These are phyloP conservation scores for Neopestalotiopsis sp. DNA, from an alignment of 2,329 filamentous ascomycete genomes.

Conservation along the genomic window DNA sequence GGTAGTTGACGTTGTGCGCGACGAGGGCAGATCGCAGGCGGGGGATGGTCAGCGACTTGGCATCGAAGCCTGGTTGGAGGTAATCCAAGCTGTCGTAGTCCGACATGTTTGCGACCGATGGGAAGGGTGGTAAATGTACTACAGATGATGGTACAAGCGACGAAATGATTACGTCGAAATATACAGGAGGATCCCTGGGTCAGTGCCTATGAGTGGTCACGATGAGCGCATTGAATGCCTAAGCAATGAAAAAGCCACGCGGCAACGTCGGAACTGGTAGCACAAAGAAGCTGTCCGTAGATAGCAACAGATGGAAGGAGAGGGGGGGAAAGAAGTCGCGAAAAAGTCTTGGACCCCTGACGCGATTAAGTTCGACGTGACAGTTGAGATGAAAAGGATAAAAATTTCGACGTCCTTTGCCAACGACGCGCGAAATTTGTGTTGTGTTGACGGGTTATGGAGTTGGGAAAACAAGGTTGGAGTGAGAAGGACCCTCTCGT, in stretches of 20 bases:
- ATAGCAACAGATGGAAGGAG: neutral
- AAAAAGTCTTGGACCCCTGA: neutral
- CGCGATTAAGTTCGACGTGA: neutral
- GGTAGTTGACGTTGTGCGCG: constrained; percentile 84
- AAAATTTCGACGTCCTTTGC: neutral
- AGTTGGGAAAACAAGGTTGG: constrained; percentile 9
- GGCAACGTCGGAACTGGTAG: neutral
- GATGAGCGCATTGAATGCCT: neutral
- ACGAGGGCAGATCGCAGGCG: constrained; percentile 90
- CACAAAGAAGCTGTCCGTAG: neutral
- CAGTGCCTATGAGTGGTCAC: neutral
- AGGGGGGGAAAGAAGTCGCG: neutral
- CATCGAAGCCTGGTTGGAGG: constrained; percentile 85
- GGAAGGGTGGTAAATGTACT: neutral
- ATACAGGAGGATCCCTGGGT: neutral
- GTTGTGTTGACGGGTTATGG: constrained; percentile 11
- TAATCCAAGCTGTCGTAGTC: constrained; percentile 77
- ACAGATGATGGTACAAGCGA: neutral
- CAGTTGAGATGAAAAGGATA: neutral
- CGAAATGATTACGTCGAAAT: neutral
- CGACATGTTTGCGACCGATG: constrained; percentile 51
- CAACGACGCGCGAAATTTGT: neutral
- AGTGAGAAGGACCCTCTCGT: neutral
- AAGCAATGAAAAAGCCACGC: neutral
- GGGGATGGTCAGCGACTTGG: constrained; percentile 82